phyloP scores from a whole-genome alignment of 2,329 filamentous ascomycete genomes.

The Phaeoacremonium minimum region DNA sequence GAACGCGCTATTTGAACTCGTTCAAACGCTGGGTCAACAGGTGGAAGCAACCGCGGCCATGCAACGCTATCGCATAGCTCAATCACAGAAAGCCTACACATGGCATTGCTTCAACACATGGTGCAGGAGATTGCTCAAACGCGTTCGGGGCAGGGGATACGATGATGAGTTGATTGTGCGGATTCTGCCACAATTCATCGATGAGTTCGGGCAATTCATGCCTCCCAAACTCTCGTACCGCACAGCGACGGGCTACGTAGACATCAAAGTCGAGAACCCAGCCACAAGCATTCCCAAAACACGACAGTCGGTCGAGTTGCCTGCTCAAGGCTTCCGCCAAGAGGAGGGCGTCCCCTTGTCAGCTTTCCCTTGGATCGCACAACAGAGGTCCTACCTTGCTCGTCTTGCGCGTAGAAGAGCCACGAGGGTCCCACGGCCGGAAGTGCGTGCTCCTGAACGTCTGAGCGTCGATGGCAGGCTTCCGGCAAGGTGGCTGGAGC shows the following conservation, averaged over 20 bases:
- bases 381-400: no score
- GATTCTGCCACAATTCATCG: constrained; percentile 35
- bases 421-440: no score
- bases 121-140: constrained; percentile 17
- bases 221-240: constrained; percentile 28
- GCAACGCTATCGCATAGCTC: constrained; percentile 17
- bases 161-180: constrained; percentile 12
- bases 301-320: no score
- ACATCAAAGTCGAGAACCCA: constrained; percentile 10
- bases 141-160: constrained; percentile 5
- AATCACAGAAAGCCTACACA: constrained; percentile 21
- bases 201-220: constrained; percentile 43
- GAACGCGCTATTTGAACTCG: constrained; percentile 9
- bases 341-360: no score
- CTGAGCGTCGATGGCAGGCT: no score
- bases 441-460: no score
- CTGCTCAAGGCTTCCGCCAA: no score
- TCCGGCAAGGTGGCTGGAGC: no score
- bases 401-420: no score
- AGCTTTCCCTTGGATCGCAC: no score
- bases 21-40: constrained; percentile 16
- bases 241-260: constrained; percentile 31
- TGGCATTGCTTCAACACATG: constrained; percentile 23
- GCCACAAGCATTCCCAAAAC: constrained; percentile 6
- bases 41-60: constrained; percentile 9